Percentiles rank a stretch among this genome's conserved stretches.
These are phyloP conservation scores for Talaromyces funiculosus DNA, from an alignment of 2,329 filamentous ascomycete species.

Conservation along the genomic window DNA sequence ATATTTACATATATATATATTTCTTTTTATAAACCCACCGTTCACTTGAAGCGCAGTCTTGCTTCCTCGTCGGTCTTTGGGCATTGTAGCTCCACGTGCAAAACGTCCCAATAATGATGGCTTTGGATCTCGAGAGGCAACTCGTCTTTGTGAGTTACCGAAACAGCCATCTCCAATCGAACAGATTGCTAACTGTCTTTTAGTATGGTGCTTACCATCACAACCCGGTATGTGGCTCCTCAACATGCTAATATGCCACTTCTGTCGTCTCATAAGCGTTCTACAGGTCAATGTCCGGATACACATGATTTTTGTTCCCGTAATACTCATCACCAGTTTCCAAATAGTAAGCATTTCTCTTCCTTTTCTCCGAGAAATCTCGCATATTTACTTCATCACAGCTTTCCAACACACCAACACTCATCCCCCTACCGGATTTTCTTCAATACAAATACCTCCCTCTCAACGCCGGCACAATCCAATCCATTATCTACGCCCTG, in stretches of 20 bases:
- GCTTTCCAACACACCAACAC: conserved; percentile 50
- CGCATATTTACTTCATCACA: conserved; percentile 28
- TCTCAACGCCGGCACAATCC: conserved; percentile 55
- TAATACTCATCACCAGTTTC: conserved; percentile 55
- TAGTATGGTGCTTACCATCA: conserved; percentile 65
- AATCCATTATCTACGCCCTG: conserved; percentile 59
- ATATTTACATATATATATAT: not conserved
- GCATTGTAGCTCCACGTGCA: not conserved
- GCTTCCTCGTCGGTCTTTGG: not conserved
- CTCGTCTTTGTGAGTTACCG: conserved; percentile 55
- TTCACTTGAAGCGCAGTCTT: not conserved
- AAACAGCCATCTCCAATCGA: no score
- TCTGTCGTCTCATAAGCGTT: not conserved
- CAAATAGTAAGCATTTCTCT: conserved; percentile 45
- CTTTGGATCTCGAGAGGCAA: conserved; percentile 61
- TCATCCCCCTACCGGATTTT: conserved; percentile 50
- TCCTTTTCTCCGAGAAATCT: not conserved
- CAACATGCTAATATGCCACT: not conserved
- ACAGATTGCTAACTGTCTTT: conserved; percentile 15
- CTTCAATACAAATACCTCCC: conserved; percentile 54
- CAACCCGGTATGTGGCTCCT: conserved; percentile 47
- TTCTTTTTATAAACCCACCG: not conserved
- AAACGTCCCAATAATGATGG: conserved; percentile 25
- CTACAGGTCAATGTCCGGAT: conserved; percentile 58
- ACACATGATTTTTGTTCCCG: conserved; percentile 59